Base-by-base conservation (phyloP, 2,329 filamentous ascomycete species). In the Akanthomyces lecanii region DNA sequence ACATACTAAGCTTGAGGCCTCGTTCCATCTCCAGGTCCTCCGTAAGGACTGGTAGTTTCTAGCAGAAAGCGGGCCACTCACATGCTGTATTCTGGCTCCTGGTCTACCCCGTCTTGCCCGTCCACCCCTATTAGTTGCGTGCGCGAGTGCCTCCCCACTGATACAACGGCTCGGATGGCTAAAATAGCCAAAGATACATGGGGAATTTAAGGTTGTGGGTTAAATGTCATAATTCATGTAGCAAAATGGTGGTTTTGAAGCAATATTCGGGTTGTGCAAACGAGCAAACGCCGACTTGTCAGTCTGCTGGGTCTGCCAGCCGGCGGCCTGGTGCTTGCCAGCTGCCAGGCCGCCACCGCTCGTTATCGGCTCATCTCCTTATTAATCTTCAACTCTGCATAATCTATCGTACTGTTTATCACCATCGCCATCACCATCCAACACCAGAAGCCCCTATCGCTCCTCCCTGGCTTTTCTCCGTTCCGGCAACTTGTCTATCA, bases 401-500 rank as follows among this genome's bases (percentile, higher is more conserved):
- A 52, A 51, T 21, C 45, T 42, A n/a, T 33, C 33, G 33, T 28
- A 10, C 16, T 11, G 4, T 14, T 44, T 23, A 51, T 60, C 12
- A n/a, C 28, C 33, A 18, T 38, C 7, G 33, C 33, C 33, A 10
- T 58, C 42, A 36, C 11, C 25, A 36, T 8, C 21, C 50, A 10
- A 30, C 12, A 16, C 33, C 33, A 14, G 40, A 59, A 10, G 7
- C 11, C n/a, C 42, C 30, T 62, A 62, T 62, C 51, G 10, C 30
- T 40, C 30, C 1, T 38, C 36, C 11, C 25, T 33, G 7, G 14
- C 44, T 10, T 44, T 16, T 44, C 28, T 33, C 4, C n/a, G 7
- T 11, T 55, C 50, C 42, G 21, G 21, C 40, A 40, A 54, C 58
- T 54, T 52, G 38, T 56, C 52, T 51, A 62, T 56, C 51, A 54